Evolutionary conservation across 2,329 filamentous ascomycete genomes (phyloP).

Genomic region (Albifimbria verrucaria): DNA sequence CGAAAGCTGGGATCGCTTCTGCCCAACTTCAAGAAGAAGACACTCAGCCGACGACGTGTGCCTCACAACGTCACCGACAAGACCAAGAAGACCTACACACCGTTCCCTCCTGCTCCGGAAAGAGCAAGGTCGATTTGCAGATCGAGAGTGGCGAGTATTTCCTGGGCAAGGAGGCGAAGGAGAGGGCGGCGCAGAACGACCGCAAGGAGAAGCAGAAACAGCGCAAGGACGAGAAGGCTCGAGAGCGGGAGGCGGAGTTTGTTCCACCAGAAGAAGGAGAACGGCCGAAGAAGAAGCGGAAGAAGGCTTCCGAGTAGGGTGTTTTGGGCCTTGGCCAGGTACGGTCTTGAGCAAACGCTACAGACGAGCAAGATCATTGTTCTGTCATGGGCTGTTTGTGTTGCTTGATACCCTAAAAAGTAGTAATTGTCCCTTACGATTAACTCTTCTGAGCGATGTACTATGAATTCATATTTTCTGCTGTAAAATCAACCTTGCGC

Average conservation of each 20-base stretch:
- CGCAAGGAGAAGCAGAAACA: constrained; percentile 79
- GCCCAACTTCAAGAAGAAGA: constrained; percentile 95
- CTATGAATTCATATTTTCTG: too few relatives aligned
- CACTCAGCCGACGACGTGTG: constrained; percentile 75
- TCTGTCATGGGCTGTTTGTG: background rate
- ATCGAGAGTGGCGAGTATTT: constrained; percentile 99
- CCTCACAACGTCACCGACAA: constrained; percentile 91
- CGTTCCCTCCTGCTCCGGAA: constrained; percentile 96
- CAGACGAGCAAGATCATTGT: constrained; percentile 1
- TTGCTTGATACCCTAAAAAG: constrained; percentile 25
- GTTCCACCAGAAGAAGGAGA: constrained; percentile 77
- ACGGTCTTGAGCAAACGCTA: background rate
- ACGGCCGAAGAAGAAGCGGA: constrained; percentile 61
- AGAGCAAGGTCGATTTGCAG: constrained; percentile 98
- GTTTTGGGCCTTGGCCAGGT: constrained; percentile 1
- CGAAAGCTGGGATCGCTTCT: constrained; percentile 96
- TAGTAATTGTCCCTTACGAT: constrained; percentile 7
- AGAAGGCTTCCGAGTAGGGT: constrained; percentile 42
- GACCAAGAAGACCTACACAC: constrained; percentile 89
- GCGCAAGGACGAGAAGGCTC: constrained; percentile 85
- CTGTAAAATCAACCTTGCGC: too few relatives aligned
- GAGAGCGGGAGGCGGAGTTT: constrained; percentile 81
- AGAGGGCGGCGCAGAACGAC: constrained; percentile 74
- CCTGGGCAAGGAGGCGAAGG: constrained; percentile 87
- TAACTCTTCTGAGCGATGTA: constrained; percentile 13